These are phyloP conservation scores for Arthrobotrys conoides DNA, from an alignment of 2,329 filamentous ascomycete species.

Conservation along the genomic window DNA sequence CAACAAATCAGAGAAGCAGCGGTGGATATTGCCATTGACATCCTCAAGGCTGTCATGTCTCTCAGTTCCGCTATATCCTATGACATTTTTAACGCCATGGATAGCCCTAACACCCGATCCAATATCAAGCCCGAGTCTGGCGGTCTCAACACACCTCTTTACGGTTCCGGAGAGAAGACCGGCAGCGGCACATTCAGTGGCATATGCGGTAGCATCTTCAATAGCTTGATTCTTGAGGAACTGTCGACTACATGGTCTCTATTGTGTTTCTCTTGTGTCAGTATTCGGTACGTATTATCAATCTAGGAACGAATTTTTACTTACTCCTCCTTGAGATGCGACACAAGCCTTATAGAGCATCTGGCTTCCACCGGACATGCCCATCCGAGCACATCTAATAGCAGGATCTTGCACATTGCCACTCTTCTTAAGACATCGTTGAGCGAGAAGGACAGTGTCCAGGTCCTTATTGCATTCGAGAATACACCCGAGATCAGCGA, in stretches of 20 bases:
- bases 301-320: conserved; percentile 6
- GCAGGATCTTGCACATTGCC: conserved; percentile 30
- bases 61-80: background rate
- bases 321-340: conserved; percentile 46
- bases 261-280: conserved; percentile 25
- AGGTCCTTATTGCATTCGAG: conserved; percentile 43
- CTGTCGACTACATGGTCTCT: conserved; percentile 45
- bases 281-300: conserved; percentile 1
- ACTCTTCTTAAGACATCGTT: conserved; percentile 52
- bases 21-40: background rate
- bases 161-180: conserved; percentile 29
- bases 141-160: conserved; percentile 43
- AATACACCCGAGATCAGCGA: conserved; percentile 37
- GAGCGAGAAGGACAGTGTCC: conserved; percentile 47
- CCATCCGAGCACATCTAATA: conserved; percentile 41
- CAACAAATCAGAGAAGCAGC: background rate
- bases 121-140: conserved; percentile 27
- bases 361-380: conserved; percentile 35
- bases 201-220: conserved; percentile 41
- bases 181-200: conserved; percentile 41
- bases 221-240: conserved; percentile 52
- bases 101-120: conserved; percentile 35
- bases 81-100: background rate
- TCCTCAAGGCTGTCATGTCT: background rate
- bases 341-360: conserved; percentile 50